Evolutionary conservation across 805 yeast species (phyloP), one percentile per base, ranked within the genome.

Genomic region (Kuraishia floccosa): DNA sequence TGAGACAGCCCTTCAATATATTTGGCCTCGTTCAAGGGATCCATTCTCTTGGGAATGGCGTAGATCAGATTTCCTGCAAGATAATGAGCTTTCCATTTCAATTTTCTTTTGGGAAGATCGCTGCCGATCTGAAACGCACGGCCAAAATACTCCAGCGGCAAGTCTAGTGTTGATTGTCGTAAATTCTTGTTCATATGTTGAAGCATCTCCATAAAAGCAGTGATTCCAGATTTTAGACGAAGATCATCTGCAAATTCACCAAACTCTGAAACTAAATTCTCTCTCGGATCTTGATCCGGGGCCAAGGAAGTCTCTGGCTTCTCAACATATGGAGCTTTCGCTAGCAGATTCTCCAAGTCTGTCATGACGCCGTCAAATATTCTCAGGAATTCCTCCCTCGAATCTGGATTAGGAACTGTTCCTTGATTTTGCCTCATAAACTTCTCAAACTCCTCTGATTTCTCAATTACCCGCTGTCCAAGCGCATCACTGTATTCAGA

Each of bases 1-100:
- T 47, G 43, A 13, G 62, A 43, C 25, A 71, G 47, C 1, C 72
- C 40, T 33, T 63, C 67, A 14, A 71, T 63, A 39, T 60, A 70
- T 24, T 65, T 57, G 2, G 63, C 58, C 42, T 69, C 76, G 40
- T 67, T 68, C 13, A 68, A 52, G 2, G 66, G 65, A 43, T 71
- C 76, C 36, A 68, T 55, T 18, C 61, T 55, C n/a, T 54, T 62
- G 3, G 57, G 54, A 4, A 54, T 36, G 1, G 50, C 34, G 35
- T 69, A 70, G 16, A 71, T 42, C 37, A 69, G 36, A 22, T 54
- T 55, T 3, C 72, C 75, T 3, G 68, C 39, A 15, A 53, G 35
- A 34, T 50, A 53, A 30, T 63, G 39, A 25, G 66, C 59, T 38
- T 49, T 37, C 23, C 44, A 44, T 38, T 63, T 42, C 32, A 39